Percentiles rank a stretch among this genome's conserved stretches.
These are phyloP conservation scores for Boletus albobrunnescens DNA, from an alignment of 1,284 basidiomycete genomes.

Conservation along the genomic window DNA sequence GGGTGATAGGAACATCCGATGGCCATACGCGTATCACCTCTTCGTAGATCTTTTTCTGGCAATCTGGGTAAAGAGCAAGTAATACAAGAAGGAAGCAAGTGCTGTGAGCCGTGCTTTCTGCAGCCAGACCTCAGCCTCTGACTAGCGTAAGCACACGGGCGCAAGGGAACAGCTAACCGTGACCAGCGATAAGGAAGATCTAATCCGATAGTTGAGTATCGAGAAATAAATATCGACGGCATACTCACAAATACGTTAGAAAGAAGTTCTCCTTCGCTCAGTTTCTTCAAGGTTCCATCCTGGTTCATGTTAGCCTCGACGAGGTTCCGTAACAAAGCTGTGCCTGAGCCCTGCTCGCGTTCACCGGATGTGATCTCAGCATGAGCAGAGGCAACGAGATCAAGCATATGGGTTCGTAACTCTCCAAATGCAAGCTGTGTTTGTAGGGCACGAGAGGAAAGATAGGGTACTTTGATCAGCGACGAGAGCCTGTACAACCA, in stretches of 20 bases:
- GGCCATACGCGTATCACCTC: conserved; percentile 39
- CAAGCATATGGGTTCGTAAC: conserved; percentile 38
- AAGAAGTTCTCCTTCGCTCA: conserved; percentile 43
- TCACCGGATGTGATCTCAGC: conserved; percentile 30
- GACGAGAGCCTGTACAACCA: conserved; percentile 33
- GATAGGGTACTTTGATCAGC: conserved; percentile 33
- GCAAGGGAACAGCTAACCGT: conserved; percentile 15
- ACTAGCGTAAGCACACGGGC: neutral
- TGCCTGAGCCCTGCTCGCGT: conserved; percentile 28
- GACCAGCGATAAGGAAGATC: conserved; percentile 39
- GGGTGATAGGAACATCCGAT: conserved; percentile 22
- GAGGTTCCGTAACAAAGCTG: conserved; percentile 40
- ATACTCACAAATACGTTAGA: conserved; percentile 44
- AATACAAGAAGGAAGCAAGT: conserved; percentile 40
- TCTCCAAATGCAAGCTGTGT: conserved; percentile 33
- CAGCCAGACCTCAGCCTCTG: neutral
- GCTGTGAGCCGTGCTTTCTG: conserved; percentile 45
- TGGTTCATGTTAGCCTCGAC: conserved; percentile 44
- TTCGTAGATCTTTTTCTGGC: conserved; percentile 41
- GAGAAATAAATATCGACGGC: neutral
- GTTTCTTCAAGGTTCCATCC: conserved; percentile 26
- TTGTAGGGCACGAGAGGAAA: conserved; percentile 31
- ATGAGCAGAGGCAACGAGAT: conserved; percentile 37
- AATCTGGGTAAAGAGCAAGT: conserved; percentile 45
- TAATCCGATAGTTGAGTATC: conserved; percentile 10